Base-by-base conservation (phyloP, 2,329 filamentous ascomycete genomes). In the Pseudopyrenochaeta lycopersici region DNA sequence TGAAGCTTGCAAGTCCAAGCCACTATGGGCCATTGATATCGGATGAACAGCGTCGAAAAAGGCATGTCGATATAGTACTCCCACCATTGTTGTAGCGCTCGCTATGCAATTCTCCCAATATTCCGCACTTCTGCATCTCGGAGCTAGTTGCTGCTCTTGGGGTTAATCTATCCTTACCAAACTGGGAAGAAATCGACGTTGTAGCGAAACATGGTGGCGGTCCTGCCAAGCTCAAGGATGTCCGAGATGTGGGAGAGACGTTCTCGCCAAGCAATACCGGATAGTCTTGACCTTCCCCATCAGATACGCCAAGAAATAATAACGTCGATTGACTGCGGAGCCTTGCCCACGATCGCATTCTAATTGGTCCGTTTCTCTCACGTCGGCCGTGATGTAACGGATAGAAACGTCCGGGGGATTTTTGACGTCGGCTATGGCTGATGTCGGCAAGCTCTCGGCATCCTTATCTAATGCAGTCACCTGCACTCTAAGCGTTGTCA, bases 251-350 rank as follows among this genome's bases (percentile, higher is more conserved):
- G 45, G 39, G 20, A 47, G 42, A 33, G 45, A 44, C 46, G 32
- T 36, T 14, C n/a, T 42, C 52, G 60, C 60, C 55, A 61, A 63
- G 54, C 43, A 44, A 46, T 20, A 30, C 44, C 42, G 33, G 33
- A 36, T 11, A 40, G 23, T 36, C 12, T 46, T 50, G 42, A 59
- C 54, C 54, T 63, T 47, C 57, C 60, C 33, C 35, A 46, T 51
- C 4, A 6, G 23, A 46, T 2, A 7, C 18, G 57, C 60, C 50
- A 63, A 63, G 46, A n/a, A n/a, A 21, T 14, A 21, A 36, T 47
- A 43, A 12, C 2, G 30, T 27, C 21, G 4, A 18, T 12, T 43
- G 49, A 35, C 32, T 31, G 7, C 15, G 18, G 41, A 49, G 29
- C 38, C 17, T 20, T 27, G 23, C 11, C 7, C 7, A 32, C 4